Conservation (phyloP, 441 rosid genomes). For the Populus hybrid region DNA sequence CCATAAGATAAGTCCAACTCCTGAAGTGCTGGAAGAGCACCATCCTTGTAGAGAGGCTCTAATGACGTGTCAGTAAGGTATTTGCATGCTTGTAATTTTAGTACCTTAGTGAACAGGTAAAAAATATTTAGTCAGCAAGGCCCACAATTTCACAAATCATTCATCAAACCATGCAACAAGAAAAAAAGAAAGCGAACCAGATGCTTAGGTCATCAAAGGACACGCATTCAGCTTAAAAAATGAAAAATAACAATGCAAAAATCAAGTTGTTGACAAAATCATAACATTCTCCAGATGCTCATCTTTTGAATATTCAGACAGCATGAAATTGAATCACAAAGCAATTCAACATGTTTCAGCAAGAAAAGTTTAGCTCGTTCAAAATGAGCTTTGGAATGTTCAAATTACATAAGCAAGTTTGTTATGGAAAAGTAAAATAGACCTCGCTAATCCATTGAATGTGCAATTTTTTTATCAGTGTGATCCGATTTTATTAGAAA, state of each 20-base stretch:
- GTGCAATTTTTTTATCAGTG: background rate
- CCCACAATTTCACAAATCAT: background rate
- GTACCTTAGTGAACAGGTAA: slow-evolving; percentile 45
- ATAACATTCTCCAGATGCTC: background rate
- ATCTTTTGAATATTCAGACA: background rate
- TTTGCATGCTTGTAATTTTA: slow-evolving; percentile 96
- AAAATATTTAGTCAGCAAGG: slow-evolving; percentile 4
- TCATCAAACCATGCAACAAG: background rate
- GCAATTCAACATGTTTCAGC: background rate
- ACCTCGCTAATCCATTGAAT: background rate
- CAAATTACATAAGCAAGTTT: background rate
- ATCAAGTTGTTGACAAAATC: background rate
- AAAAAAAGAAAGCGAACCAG: background rate
- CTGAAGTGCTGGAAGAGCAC: slow-evolving; percentile 74
- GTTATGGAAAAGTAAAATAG: background rate
- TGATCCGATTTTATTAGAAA: background rate
- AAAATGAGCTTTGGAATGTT: background rate
- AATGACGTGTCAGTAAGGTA: slow-evolving; percentile 75
- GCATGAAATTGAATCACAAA: background rate
- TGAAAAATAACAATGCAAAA: background rate
- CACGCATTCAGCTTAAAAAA: background rate
- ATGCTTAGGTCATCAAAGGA: background rate
- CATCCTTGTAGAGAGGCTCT: slow-evolving; percentile 88
- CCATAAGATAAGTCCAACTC: slow-evolving; percentile 97
- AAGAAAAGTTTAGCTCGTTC: background rate